Base-by-base conservation (phyloP, 306 rosid species). In the Psophocarpus tetragonolobus region DNA sequence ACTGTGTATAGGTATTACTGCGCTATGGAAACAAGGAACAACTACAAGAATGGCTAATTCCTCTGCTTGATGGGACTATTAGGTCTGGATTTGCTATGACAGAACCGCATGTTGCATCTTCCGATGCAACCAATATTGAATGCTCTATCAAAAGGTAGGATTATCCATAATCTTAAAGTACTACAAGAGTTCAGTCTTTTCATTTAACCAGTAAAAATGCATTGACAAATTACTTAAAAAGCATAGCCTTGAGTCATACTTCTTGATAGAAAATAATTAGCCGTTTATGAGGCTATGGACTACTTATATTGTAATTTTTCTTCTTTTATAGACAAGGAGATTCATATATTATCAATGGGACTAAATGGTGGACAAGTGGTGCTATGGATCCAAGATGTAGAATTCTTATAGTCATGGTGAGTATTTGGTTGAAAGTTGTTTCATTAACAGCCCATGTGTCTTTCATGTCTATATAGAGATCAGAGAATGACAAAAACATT, bases 321-420 rank as follows among this genome's bases (percentile, higher is more conserved):
- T 45, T 12, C 24, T 30, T 84, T 56, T 54, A 48, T 76, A 95
- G 99, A 45, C 82, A 91, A 87, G 99, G 94, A 83, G 91, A 92
- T 81, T 84, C 92, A 20, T 95, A 86, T 74, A 73, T 92, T 73
- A 90, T 95, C 82, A 92, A 90, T 68, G 98, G 98, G 84, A 91
- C 78, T 45, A 95, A 95, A 82, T 95, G 99, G 99, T 95, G 97
- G 97, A 95, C 97, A 57, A 95, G 98, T 66, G 99, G 99, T 15
- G 96, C 99, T 61, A 89, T 95, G 98, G 99, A 95, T 91, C 98
- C 97, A 12, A 90, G 99, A 82, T 95, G 99, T 85, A 88, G 81
- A 80, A 18, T 95, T 86, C 96, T 95, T 23, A 85, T 95, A 80
- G 91, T 91, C 80, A 95, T 95, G 99, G 99, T 95, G 79, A 79